Base-by-base conservation (phyloP, 2,329 filamentous ascomycete genomes). In the Herpotrichia juniperi region DNA sequence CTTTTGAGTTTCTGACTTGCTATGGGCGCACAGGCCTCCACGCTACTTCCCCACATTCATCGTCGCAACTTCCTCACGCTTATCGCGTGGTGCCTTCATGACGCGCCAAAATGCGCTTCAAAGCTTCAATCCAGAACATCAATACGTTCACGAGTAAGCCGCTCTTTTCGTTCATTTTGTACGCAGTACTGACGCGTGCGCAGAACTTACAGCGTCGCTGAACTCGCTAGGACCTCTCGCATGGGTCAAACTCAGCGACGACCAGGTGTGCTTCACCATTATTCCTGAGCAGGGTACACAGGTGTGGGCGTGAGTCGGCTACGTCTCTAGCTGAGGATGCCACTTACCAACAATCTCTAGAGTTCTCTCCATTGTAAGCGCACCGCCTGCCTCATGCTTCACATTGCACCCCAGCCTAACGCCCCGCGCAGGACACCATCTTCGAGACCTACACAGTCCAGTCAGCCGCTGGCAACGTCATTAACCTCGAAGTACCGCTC, bases 401-500 rank as follows among this genome's bases (percentile, higher is more conserved):
- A 8, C 48, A 2, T 1, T 4, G 45, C 14, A 6, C 48, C n/a
- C 42, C 28, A 30, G 19, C 11, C 58, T 69, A 61, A 69, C 40
- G 34, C 42, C 39, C 46, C 17, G 21, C 48, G 21, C 83, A 90
- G 82, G 90, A 96, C 68, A 87, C 91, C 62, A 91, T 99, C 65
- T 97, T 99, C 74, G 83, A 92, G 69, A 83, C 91, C 67, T 96
- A 96, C 78, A 85, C 86, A 48, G 87, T 97, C 61, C 89, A 96
- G 72, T 96, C 93, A 44, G 90, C 90, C 45, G 88, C 92, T 42
- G 79, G 86, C 73, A 96, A 96, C 75, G 90, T 92, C 47, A 97
- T 99, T 77, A 97, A 99, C 76, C 87, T 99, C 58, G 94, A 99
- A 77, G 85, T 99, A 1, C 92, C 94, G 22, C 86, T 97, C n/a